Evolutionary conservation across 768 basidiomycete genomes (phyloP).

Genomic region (Tremella mesenterica): DNA sequence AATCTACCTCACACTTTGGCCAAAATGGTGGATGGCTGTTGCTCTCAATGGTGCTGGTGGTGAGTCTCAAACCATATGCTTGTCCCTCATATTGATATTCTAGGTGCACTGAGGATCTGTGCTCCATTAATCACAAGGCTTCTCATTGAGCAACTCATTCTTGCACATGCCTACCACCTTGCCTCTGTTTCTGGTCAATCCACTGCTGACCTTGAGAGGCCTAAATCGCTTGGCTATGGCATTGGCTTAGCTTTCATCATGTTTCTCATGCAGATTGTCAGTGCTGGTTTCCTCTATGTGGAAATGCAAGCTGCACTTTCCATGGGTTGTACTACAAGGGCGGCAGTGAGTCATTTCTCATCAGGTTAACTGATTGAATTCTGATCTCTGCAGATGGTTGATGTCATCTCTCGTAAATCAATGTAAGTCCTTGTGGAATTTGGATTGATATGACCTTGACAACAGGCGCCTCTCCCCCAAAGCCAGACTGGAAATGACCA

Average conservation of each 20-base stretch:
- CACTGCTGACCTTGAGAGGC: background rate
- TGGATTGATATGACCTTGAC: background rate
- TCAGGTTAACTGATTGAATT: background rate
- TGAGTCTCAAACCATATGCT: background rate
- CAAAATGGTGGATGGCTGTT: conserved; percentile 17
- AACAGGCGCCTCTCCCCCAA: conserved; percentile 53
- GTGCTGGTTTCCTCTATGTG: conserved; percentile 6
- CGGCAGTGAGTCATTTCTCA: conserved; percentile 4
- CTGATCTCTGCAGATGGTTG: conserved; percentile 36
- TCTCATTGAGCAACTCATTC: conserved; percentile 11
- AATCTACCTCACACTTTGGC: conserved; percentile 13
- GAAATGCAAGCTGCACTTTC: conserved; percentile 46
- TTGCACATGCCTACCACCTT: conserved; percentile 1
- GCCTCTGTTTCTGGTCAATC: background rate
- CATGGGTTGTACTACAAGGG: conserved; percentile 10
- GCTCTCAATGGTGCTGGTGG: background rate
- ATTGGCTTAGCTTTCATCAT: conserved; percentile 9
- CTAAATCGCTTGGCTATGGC: conserved; percentile 10
- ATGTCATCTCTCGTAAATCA: conserved; percentile 58
- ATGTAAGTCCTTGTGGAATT: conserved; percentile 33
- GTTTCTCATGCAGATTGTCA: conserved; percentile 7
- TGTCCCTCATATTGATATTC: background rate
- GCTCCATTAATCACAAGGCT: conserved; percentile 15
- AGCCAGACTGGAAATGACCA: conserved; percentile 54
- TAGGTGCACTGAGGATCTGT: conserved; percentile 12